phyloP scores from a whole-genome alignment of 768 basidiomycete genomes.

The Tulasnella sp. region DNA sequence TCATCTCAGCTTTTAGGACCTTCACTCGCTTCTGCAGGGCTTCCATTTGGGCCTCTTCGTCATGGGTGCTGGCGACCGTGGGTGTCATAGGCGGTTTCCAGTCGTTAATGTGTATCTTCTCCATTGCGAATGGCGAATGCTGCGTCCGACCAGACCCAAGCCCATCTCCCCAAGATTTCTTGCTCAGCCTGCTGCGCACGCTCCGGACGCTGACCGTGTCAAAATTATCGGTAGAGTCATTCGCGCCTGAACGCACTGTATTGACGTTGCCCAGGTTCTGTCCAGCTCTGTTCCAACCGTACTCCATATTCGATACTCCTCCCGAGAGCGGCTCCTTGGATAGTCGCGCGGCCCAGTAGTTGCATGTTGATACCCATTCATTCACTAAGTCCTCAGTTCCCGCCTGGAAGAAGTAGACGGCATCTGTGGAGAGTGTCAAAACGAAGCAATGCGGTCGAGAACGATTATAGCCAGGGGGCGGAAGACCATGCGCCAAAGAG shows the following conservation, averaged over 20 bases:
- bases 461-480: conserved; percentile 83
- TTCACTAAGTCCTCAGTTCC: conserved; percentile 97
- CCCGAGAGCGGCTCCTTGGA: conserved; percentile 92
- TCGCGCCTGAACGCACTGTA: conserved; percentile 33
- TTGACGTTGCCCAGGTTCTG: conserved; percentile 29
- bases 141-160: conserved; percentile 58
- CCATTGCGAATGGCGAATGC: conserved; percentile 56
- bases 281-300: conserved; percentile 84
- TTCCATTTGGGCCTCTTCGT: conserved; percentile 89
- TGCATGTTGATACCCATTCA: conserved; percentile 98
- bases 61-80: conserved; percentile 68
- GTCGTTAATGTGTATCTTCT: conserved; percentile 72
- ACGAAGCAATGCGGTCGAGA: conserved; percentile 94
- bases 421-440: conserved; percentile 74
- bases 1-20: conserved; percentile 64
- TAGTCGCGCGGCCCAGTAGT: conserved; percentile 96
- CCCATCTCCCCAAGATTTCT: conserved; percentile 44
- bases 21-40: conserved; percentile 72
- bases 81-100: conserved; percentile 91
- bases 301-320: conserved; percentile 98
- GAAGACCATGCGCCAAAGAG: conserved; percentile 74
- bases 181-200: conserved; percentile 60
- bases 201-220: conserved; percentile 63
- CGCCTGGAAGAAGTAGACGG: conserved; percentile 96
- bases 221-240: conserved; percentile 17